These are phyloP conservation scores for Malassezia nana DNA, from an alignment of 1,284 basidiomycete species.

Conservation along the genomic window DNA sequence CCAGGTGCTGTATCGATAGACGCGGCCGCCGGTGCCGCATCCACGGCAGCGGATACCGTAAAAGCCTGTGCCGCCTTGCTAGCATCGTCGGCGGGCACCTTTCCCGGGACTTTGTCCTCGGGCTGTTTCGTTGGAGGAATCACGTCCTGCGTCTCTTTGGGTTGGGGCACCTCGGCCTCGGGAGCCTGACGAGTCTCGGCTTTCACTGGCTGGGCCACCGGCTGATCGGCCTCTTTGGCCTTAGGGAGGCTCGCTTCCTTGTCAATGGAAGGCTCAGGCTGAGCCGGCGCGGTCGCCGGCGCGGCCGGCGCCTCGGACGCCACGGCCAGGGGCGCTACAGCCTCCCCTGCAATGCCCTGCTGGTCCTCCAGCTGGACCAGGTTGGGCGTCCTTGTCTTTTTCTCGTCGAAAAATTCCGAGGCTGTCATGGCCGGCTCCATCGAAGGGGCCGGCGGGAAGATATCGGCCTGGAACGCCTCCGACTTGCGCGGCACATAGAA, in stretches of 20 bases:
- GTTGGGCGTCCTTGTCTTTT: conserved; percentile 55
- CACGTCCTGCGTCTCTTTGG: no score
- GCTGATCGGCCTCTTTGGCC: background rate
- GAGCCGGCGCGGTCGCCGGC: background rate
- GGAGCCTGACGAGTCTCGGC: background rate
- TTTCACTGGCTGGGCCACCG: background rate
- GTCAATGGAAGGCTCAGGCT: background rate
- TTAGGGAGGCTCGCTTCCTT: no score
- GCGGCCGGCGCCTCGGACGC: background rate
- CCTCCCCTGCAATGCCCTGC: background rate
- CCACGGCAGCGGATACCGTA: background rate
- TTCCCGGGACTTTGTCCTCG: background rate
- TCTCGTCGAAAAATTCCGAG: conserved; percentile 71
- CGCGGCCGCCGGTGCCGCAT: background rate
- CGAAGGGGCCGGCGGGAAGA: conserved; percentile 82
- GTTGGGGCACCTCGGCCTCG: background rate
- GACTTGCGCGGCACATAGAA: conserved; percentile 90
- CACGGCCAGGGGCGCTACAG: background rate
- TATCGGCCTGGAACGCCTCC: conserved; percentile 82
- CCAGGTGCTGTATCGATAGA: background rate
- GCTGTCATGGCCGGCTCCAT: conserved; percentile 68
- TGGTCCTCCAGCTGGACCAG: conserved; percentile 53
- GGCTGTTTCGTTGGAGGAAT: no score
- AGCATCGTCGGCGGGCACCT: background rate
- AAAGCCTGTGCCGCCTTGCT: background rate